These are phyloP conservation scores for Aspergillus phoenicis DNA, from an alignment of 2,329 filamentous ascomycete genomes.

Conservation along the genomic window DNA sequence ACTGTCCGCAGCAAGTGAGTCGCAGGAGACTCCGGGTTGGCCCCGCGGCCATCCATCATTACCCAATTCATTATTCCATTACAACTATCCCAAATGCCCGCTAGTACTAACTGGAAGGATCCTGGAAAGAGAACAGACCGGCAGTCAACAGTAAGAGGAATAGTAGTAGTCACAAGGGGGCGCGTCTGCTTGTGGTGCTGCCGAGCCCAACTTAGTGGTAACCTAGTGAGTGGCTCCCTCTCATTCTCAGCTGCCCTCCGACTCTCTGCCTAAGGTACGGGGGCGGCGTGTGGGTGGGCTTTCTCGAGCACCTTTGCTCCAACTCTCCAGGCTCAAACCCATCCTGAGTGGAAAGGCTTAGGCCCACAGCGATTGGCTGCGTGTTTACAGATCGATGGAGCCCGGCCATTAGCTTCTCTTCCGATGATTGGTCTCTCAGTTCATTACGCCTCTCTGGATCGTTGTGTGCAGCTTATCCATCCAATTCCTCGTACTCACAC, in stretches of 20 bases:
- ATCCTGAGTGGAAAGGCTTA: background rate
- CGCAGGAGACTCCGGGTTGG: background rate
- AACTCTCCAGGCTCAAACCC: background rate
- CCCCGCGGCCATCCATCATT: slow-evolving; percentile 7
- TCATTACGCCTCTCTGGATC: slow-evolving; percentile 6
- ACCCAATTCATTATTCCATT: background rate
- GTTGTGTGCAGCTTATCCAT: slow-evolving; percentile 6
- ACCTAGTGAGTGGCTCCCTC: background rate
- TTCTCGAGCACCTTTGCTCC: background rate
- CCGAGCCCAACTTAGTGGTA: background rate
- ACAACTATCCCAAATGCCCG: background rate
- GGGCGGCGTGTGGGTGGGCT: background rate
- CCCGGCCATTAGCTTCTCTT: slow-evolving; percentile 15
- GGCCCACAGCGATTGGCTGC: slow-evolving; percentile 11
- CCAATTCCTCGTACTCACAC: slow-evolving; percentile 6
- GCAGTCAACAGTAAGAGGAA: background rate
- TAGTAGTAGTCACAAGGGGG: background rate
- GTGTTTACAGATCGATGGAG: slow-evolving; percentile 6
- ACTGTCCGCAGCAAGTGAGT: background rate
- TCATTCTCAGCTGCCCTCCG: slow-evolving; percentile 2
- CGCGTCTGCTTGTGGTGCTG: background rate
- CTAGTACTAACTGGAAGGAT: background rate
- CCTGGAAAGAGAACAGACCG: background rate
- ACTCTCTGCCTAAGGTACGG: background rate
- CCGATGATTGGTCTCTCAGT: background rate